These are phyloP conservation scores for Trifolium pratense DNA, from an alignment of 306 rosid species.

Conservation along the genomic window DNA sequence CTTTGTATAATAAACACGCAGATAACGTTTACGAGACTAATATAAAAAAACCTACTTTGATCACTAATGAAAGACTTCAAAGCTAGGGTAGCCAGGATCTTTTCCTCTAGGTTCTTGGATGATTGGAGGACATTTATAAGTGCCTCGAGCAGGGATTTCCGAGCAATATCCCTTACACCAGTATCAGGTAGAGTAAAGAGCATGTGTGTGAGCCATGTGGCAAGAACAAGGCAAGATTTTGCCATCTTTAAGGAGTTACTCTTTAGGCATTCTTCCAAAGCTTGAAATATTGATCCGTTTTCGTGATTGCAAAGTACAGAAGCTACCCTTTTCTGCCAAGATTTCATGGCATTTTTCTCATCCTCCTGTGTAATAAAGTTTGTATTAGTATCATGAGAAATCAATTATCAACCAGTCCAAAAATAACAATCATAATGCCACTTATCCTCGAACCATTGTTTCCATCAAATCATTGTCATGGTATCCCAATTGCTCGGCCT, in stretches of 20 bases:
- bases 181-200: conserved; percentile 86
- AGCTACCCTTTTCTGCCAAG: conserved; percentile 86
- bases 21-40: neutral
- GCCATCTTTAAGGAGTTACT: conserved; percentile 71
- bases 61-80: conserved; percentile 70
- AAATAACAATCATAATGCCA: conserved; percentile 35
- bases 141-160: conserved; percentile 72
- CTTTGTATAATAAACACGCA: neutral
- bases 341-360: conserved; percentile 69
- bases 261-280: conserved; percentile 79
- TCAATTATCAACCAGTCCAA: conserved; percentile 35
- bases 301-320: conserved; percentile 85
- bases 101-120: conserved; percentile 79
- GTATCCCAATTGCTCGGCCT: conserved; percentile 59
- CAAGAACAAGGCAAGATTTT: conserved; percentile 78
- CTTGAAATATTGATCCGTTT: conserved; percentile 82
- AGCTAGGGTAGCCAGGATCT: conserved; percentile 76
- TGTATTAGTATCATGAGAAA: conserved; percentile 32
- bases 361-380: conserved; percentile 60
- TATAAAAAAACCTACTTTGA: conserved; percentile 55
- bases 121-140: conserved; percentile 73
- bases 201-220: conserved; percentile 92
- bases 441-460: conserved; percentile 60
- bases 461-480: conserved; percentile 55
- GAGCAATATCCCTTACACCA: conserved; percentile 67